Percentiles rank a stretch among this genome's conserved stretches.
These are phyloP conservation scores for Globisporangium radiosum DNA, from an alignment of 352 stramenopile species.

Conservation along the genomic window DNA sequence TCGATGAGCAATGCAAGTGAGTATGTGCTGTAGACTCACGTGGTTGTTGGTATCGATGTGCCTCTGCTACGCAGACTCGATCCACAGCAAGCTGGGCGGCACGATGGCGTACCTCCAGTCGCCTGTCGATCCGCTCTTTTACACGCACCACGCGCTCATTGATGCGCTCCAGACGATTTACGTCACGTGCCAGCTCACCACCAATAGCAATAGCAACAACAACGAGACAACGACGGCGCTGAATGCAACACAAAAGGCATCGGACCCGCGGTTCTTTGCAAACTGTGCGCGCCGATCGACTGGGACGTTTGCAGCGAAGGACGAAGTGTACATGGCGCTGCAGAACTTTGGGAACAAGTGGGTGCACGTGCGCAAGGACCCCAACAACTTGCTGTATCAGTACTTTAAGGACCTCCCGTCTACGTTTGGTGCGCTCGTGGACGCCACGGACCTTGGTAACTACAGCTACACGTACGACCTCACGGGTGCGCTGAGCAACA, in stretches of 20 bases:
- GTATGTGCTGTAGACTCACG: too few species aligned
- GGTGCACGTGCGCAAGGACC: conserved; percentile 28
- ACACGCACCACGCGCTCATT: conserved; percentile 35
- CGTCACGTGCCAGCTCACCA: conserved; percentile 44
- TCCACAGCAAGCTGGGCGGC: conserved; percentile 37
- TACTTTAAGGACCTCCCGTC: conserved; percentile 61
- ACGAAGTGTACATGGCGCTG: conserved; percentile 24
- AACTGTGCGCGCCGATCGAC: conserved; percentile 19
- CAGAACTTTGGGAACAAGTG: conserved; percentile 16
- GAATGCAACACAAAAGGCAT: conserved; percentile 18
- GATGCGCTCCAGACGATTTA: conserved; percentile 49
- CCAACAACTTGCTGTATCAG: conserved; percentile 38
- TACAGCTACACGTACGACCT: conserved; percentile 65
- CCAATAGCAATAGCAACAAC: too few species aligned
- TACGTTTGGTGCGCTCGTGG: conserved; percentile 26
- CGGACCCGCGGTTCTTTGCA: conserved; percentile 27
- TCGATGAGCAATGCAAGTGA: too few species aligned
- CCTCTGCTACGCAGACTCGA: conserved; percentile 21
- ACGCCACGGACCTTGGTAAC: conserved; percentile 38
- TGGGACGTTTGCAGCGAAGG: conserved; percentile 12
- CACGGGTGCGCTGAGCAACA: conserved; percentile 30
- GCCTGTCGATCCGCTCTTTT: conserved; percentile 50
- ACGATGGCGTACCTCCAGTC: conserved; percentile 44
- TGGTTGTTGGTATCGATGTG: background rate
- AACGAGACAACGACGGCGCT: conserved; percentile 15